Evolutionary conservation across 1,284 basidiomycete genomes (phyloP), one percentile per base, ranked within the genome.

Genomic region (Hymenochaete sp.): DNA sequence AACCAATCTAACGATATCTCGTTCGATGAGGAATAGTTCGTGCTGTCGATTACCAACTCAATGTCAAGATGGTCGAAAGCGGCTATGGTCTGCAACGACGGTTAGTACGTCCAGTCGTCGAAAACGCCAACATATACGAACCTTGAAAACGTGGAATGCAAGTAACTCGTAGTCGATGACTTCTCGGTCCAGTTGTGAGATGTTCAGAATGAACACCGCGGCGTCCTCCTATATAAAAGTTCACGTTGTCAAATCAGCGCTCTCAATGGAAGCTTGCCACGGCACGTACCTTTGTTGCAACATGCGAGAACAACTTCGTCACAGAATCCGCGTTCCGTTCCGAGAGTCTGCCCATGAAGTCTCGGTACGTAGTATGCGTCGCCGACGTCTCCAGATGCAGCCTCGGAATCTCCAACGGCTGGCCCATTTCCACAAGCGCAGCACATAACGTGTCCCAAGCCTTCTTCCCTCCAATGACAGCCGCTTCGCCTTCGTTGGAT

Each of bases 121-220:
- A 10, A 47, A 32, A 44, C 13, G 9, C 28, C n/a, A 42, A 18
- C n/a, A 37, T 38, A 26, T 54, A 35, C 67, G 47, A 45, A 81
- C 88, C 68, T 81, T 82, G 63, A 92, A 79, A 41, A 91, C 77
- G 58, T 90, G 78, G 60, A 79, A 88, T 61, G 92, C 79, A 29
- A 97, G 62, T 2, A 92, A 62, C 56, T 95, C 90, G 26, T 93
- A 77, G 58, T 96, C 91, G 37, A 93, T 68, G 0, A 81, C 77
- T 55, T 91, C 89, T 1, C 89, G 82, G 51, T 89, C 80, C 36
- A 93, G 73, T 52, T 79, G 76, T 33, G 77, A 75, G 9, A 83
- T 65, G 37, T 69, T 71, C 38, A 85, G 61, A 37, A 85, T 67
- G 55, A 84, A 87, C 14, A 79, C 63, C 10, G 72, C 73, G 16